phyloP scores from a whole-genome alignment of 352 stramenopile species.

The Hyphochytrium catenoides region DNA sequence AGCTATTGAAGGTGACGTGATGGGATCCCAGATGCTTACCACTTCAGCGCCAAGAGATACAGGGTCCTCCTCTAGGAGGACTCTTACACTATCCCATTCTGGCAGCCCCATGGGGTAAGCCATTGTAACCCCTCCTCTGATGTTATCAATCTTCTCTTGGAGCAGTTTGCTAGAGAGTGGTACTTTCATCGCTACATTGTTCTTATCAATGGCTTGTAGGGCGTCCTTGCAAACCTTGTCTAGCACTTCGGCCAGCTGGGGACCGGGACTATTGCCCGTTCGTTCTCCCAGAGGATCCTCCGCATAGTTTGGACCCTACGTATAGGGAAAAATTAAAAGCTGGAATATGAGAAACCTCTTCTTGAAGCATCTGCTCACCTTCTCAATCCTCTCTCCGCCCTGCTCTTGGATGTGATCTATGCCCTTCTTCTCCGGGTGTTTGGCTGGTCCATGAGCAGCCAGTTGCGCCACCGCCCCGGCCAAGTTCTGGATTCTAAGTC shows the following conservation, averaged over 20 bases:
- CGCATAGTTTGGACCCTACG: too few relatives aligned
- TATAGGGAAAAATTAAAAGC: too few relatives aligned
- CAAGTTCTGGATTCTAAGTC: slow-evolving; percentile 36
- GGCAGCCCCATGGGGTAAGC: slow-evolving; percentile 85
- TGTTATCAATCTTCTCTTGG: slow-evolving; percentile 74
- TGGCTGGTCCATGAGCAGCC: slow-evolving; percentile 52
- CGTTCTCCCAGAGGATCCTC: slow-evolving; percentile 54
- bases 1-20: too few relatives aligned
- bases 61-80: slow-evolving; percentile 49
- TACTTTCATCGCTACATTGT: slow-evolving; percentile 31
- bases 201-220: slow-evolving; percentile 28
- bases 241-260: slow-evolving; percentile 46
- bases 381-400: slow-evolving; percentile 32
- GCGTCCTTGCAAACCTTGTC: slow-evolving; percentile 38
- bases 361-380: slow-evolving; percentile 20
- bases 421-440: slow-evolving; percentile 46
- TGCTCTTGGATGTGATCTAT: slow-evolving; percentile 33
- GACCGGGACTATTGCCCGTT: slow-evolving; percentile 60
- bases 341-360: too few relatives aligned
- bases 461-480: slow-evolving; percentile 45
- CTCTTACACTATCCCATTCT: slow-evolving; percentile 53
- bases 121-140: slow-evolving; percentile 69
- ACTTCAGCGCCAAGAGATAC: slow-evolving; percentile 12
- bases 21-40: slow-evolving; percentile 6
- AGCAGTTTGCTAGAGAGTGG: slow-evolving; percentile 28